Base-by-base conservation (phyloP, 169 alveolate species). In the Plasmodium vivax region DNA sequence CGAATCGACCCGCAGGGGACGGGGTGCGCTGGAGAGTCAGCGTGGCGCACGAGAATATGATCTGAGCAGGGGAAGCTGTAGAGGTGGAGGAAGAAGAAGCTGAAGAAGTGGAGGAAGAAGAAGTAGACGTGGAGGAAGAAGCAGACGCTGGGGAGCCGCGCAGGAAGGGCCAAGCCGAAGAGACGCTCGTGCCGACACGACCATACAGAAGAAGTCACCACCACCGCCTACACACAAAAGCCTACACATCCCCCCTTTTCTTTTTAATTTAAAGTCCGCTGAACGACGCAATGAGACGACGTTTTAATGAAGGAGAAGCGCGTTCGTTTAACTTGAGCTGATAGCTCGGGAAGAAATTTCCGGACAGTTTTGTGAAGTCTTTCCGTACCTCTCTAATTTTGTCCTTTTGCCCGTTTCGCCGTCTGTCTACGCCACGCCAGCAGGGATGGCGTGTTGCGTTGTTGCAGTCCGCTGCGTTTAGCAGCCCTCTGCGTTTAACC, bases 1-100 rank as follows among this genome's bases (percentile, higher is more conserved):
- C 97, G 10, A 96, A 96, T 41, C 93, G 98, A 38, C 99, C 99
- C 1, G 98, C 97, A 12, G 99, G 99, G 0, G 99, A 97, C 84
- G 99, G 99, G 23, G 99, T 97, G 27, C 90, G 99, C 6, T 97
- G 99, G 99, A 95, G 98, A 38, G 97, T 85, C 23, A 85, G 93
- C 23, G 84, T 85, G 8, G 23, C 38, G 6, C 93, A 85, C 30
- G 93, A 75, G 32, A 74, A 36, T 85, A 85, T 73, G n/a, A 51
- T 85, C 54, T 85, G 54, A 85, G 54, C 7, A 32, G 2, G 12
- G 34, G 23, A 32, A 38, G 23, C 7, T 16, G 83, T 7, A 12
- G 36, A 10, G 3, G 56, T 32, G 32, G 41, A 19, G 27, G 30
- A 36, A 41, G 27, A 3, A 8, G 23, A 14, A 19, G 27, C 4